Percentiles rank a stretch among this genome's conserved stretches.
phyloP scores from a whole-genome alignment of 1,284 basidiomycete genomes.

The Termitomyces sp. region DNA sequence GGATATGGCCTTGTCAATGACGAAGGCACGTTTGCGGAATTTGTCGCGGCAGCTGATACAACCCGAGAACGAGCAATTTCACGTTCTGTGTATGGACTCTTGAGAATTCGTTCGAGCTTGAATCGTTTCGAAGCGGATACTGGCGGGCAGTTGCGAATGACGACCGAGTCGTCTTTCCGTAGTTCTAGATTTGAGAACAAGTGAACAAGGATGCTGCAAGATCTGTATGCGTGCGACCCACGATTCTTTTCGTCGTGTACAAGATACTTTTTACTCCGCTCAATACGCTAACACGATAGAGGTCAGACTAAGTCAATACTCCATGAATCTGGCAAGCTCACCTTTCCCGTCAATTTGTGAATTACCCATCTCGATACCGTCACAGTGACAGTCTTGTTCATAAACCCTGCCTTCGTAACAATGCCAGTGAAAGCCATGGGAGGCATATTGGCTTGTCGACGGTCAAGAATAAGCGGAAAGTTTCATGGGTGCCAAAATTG shows the following conservation, averaged over 20 bases:
- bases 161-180: conserved; percentile 60
- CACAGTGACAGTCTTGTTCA: conserved; percentile 80
- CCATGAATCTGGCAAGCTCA: conserved; percentile 34
- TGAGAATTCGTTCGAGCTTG: conserved; percentile 58
- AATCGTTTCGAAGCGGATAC: conserved; percentile 74
- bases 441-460: conserved; percentile 47
- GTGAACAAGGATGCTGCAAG: conserved; percentile 3
- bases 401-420: conserved; percentile 73
- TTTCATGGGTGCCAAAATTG: not conserved
- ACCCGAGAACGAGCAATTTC: conserved; percentile 32
- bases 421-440: conserved; percentile 68
- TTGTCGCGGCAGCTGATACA: conserved; percentile 14
- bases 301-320: not conserved
- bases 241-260: conserved; percentile 69
- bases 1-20: conserved; percentile 5
- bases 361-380: conserved; percentile 66
- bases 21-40: conserved; percentile 6
- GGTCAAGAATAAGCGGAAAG: not conserved
- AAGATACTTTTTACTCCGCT: conserved; percentile 69
- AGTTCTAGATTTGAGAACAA: conserved; percentile 39
- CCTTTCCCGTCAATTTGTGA: conserved; percentile 71
- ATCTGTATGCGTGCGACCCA: conserved; percentile 24
- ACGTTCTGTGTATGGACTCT: conserved; percentile 61
- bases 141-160: conserved; percentile 75
- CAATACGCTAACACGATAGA: conserved; percentile 47